Base-by-base conservation (phyloP, 2,329 filamentous ascomycete species). In the Penicillium concentricum region DNA sequence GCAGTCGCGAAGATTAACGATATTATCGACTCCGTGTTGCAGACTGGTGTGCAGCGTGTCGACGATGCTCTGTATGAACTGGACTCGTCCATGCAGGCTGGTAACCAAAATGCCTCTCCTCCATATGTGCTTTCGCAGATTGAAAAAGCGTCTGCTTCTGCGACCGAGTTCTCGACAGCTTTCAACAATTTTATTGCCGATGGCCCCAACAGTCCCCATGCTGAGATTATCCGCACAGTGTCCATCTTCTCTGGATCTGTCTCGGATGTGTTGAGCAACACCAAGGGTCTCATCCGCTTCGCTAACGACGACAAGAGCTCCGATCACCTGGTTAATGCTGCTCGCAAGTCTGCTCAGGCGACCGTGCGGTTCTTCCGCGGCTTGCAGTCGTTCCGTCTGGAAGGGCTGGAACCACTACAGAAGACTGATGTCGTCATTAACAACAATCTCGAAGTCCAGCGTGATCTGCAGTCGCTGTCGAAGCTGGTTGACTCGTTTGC, bases 141-240 rank as follows among this genome's bases (percentile, higher is more conserved):
- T 57, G 94, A 99, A 73, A 99, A 97, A 79, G 92, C 94, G 0
- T 94, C 92, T 8, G 87, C 92, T 10, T 96, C 87, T 63, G 91
- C 94, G 13, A 97, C 95, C 75, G 94, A 99, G 72, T 99, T 99
- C 75, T 94, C 93, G 1, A 97, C 93, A 0, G 88, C 94, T 0
- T 99, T 97, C 82, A 99, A 97, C 80, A 96, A 96, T 76, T 97
- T 95, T 74, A 95, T 99, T 67, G 94, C 93, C 8, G 94, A 99
- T 71, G 94, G 94, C 0, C 92, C 93, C 5, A 96, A 92, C 74
- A 91, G 90, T 71, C 87, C 87, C 10, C 91, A 97, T 69, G 85
- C 89, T 2, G 92, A 96, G 58, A 89, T 99, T 59, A 97, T 97
- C 75, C 92, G 92, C 72, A 91, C 91, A 0, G 90, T 96, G 67